A percentile compares a stretch with the other conserved stretches of the same genome.
Evolutionary conservation across 208 protist genomes (phyloP).

Genomic region (Trypanosoma platydactyli): DNA sequence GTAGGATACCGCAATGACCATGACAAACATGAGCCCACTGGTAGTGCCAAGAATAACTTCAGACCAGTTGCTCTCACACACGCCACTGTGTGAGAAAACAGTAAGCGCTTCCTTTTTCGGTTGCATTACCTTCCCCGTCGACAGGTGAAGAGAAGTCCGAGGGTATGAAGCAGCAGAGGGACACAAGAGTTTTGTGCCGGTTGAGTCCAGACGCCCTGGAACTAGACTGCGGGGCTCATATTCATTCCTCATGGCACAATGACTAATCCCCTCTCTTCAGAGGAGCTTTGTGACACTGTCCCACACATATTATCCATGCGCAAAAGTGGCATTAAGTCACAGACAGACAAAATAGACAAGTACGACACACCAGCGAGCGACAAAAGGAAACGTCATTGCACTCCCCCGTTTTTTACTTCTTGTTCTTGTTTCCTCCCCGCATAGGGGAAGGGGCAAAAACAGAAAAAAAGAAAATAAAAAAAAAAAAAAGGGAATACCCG

Average conservation of each 20-base stretch:
- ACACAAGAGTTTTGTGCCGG: not conserved
- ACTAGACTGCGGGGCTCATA: not conserved
- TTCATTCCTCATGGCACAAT: constrained; percentile 4
- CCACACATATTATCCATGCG: not conserved
- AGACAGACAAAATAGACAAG: constrained; percentile 19
- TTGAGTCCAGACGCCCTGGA: not conserved
- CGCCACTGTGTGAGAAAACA: not conserved
- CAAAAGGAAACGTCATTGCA: constrained; percentile 16
- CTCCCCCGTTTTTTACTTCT: constrained; percentile 11
- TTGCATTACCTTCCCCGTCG: not conserved
- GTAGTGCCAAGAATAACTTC: constrained; percentile 50
- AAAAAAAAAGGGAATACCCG: no score
- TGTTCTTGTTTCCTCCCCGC: not conserved
- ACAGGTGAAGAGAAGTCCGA: not conserved
- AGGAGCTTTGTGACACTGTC: not conserved
- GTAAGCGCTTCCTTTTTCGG: not conserved
- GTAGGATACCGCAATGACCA: constrained; percentile 44
- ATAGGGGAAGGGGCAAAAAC: no score
- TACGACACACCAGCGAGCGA: constrained; percentile 8
- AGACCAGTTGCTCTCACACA: constrained; percentile 43
- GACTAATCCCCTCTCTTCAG: not conserved
- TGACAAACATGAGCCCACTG: constrained; percentile 50
- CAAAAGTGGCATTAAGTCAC: not conserved
- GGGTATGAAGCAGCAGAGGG: not conserved
- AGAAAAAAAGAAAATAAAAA: no score